phyloP scores from a whole-genome alignment of 306 rosid species.

The Datisca glomerata region DNA sequence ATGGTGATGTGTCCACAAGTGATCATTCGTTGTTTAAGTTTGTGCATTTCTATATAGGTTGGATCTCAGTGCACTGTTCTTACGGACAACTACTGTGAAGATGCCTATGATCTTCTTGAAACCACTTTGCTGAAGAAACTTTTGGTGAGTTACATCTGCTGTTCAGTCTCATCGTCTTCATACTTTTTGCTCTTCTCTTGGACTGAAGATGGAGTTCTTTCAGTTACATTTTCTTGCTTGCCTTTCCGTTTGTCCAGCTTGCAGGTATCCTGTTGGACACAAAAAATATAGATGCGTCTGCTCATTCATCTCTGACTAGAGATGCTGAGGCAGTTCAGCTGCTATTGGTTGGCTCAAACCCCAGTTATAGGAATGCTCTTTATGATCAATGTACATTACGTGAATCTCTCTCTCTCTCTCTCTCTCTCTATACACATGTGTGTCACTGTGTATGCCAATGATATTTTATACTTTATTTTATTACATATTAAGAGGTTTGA shows the following conservation, averaged over 20 bases:
- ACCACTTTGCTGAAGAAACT: conserved; percentile 61
- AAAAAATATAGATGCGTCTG: conserved; percentile 41
- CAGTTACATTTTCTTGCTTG: conserved; percentile 9
- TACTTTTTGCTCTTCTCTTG: background rate
- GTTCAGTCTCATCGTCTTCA: background rate
- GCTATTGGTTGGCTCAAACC: conserved; percentile 53
- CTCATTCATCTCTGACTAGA: conserved; percentile 56
- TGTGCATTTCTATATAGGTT: conserved; percentile 25
- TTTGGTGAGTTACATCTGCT: conserved; percentile 34
- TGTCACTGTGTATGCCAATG: too few species aligned
- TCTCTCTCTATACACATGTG: background rate
- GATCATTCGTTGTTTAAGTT: conserved; percentile 11
- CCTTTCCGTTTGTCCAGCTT: conserved; percentile 38
- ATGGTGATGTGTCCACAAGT: too few species aligned
- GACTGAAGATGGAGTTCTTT: background rate
- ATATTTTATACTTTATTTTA: too few species aligned
- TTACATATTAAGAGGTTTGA: too few species aligned
- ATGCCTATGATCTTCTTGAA: conserved; percentile 82
- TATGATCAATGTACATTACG: conserved; percentile 47
- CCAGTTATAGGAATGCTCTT: conserved; percentile 50
- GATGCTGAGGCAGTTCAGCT: conserved; percentile 87
- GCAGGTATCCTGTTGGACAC: conserved; percentile 85
- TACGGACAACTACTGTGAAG: conserved; percentile 79
- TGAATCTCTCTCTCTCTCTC: conserved; percentile 7
- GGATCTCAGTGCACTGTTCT: conserved; percentile 79